Conservation (phyloP, 768 basidiomycete genomes). For the Mycena kentingensis region DNA sequence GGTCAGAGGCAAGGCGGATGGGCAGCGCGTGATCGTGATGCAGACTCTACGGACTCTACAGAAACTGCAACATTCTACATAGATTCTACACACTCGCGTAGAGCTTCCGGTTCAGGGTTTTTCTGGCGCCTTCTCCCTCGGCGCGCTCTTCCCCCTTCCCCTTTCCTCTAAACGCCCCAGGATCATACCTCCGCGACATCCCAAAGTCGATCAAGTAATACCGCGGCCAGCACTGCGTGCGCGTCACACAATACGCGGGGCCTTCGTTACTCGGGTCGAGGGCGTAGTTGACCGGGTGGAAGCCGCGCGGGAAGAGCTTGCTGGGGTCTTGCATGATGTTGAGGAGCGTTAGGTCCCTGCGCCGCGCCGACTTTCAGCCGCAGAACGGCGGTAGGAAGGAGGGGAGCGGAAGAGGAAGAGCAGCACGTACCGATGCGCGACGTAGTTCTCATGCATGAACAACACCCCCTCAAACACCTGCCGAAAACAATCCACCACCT, state of each 20-base stretch:
- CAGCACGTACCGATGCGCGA: conserved; percentile 25
- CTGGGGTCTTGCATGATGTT: conserved; percentile 28
- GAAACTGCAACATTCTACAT: no score
- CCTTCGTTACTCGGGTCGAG: conserved; percentile 12
- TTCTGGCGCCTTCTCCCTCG: no score
- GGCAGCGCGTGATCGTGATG: no score
- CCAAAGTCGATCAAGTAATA: conserved; percentile 28
- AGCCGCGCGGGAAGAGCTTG: conserved; percentile 22
- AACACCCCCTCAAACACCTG: conserved; percentile 33
- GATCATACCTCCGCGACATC: conserved; percentile 19
- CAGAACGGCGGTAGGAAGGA: no score
- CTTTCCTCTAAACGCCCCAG: no score
- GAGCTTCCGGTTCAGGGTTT: no score
- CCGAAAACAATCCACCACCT: conserved; percentile 31
- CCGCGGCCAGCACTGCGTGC: conserved; percentile 22
- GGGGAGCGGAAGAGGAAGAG: background rate
- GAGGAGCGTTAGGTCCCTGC: conserved; percentile 19
- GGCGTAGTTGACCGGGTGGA: conserved; percentile 20
- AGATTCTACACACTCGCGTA: no score
- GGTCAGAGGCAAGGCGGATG: no score
- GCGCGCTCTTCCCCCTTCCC: no score
- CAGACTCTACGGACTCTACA: no score
- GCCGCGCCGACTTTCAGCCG: background rate
- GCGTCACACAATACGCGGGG: conserved; percentile 15
- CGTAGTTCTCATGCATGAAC: conserved; percentile 28